Conservation (phyloP, 2,329 filamentous ascomycete species). For the Fusarium torreyae region DNA sequence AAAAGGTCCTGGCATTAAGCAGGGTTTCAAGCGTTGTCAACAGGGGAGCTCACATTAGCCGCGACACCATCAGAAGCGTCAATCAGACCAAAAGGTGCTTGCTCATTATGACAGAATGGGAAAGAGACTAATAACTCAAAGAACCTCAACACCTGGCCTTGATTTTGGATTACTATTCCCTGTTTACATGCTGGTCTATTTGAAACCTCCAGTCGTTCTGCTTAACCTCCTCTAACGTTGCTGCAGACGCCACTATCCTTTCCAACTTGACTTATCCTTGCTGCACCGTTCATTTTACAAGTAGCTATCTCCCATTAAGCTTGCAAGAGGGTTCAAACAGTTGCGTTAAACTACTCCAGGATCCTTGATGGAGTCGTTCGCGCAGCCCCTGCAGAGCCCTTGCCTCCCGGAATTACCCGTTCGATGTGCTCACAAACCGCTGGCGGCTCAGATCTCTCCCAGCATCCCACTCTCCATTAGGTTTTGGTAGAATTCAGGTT, state of each 20-base stretch:
- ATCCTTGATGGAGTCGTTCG: constrained; percentile 23
- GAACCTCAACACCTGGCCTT: constrained; percentile 24
- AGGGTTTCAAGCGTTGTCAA: not conserved
- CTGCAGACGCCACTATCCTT: constrained; percentile 27
- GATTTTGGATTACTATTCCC: constrained; percentile 30
- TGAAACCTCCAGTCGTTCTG: constrained; percentile 23
- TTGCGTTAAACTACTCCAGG: constrained; percentile 28
- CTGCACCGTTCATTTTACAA: constrained; percentile 31
- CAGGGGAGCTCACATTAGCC: constrained; percentile 11
- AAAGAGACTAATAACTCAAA: constrained; percentile 13
- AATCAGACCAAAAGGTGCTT: constrained; percentile 3
- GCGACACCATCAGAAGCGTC: not conserved
- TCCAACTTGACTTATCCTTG: constrained; percentile 33
- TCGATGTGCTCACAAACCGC: not conserved
- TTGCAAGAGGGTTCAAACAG: constrained; percentile 31
- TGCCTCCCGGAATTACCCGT: constrained; percentile 17
- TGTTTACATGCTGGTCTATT: constrained; percentile 31
- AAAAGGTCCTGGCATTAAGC: constrained; percentile 9
- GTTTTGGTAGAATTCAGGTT: constrained; percentile 91
- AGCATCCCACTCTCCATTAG: constrained; percentile 91
- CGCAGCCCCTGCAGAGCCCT: constrained; percentile 28
- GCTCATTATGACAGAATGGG: constrained; percentile 20
- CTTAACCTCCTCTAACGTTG: constrained; percentile 16
- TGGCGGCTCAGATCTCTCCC: constrained; percentile 63
- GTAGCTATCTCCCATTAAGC: constrained; percentile 36